These are phyloP conservation scores for Delonix regia DNA, from an alignment of 306 rosid species.

Conservation along the genomic window DNA sequence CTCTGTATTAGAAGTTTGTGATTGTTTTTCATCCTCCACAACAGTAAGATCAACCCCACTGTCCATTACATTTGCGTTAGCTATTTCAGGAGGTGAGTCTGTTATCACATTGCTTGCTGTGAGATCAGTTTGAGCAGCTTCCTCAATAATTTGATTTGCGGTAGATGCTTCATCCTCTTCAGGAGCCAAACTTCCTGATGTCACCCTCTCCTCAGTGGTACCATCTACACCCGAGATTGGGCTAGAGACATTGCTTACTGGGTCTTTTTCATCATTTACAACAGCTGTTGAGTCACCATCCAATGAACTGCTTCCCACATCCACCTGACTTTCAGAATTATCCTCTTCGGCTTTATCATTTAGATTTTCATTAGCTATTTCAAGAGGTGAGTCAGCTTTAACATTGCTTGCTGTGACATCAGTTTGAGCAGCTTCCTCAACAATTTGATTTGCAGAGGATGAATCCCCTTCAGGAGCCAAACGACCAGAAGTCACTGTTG, in stretches of 20 bases:
- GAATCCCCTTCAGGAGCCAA: slow-evolving; percentile 42
- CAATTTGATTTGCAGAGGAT: slow-evolving; percentile 27
- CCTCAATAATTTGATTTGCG: slow-evolving; percentile 38
- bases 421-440: slow-evolving; percentile 46
- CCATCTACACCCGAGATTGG: background rate
- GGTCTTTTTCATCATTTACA: slow-evolving; percentile 42
- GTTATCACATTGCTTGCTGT: slow-evolving; percentile 41
- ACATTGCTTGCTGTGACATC: slow-evolving; percentile 45
- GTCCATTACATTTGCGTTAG: slow-evolving; percentile 43
- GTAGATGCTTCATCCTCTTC: slow-evolving; percentile 42
- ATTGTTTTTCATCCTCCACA: slow-evolving; percentile 47
- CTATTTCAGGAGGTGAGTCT: slow-evolving; percentile 46
- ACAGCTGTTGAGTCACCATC: slow-evolving; percentile 7
- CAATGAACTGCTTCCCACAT: background rate
- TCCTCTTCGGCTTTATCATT: background rate
- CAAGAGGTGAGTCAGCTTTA: slow-evolving; percentile 43
- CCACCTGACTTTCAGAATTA: slow-evolving; percentile 39
- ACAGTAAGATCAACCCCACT: slow-evolving; percentile 44
- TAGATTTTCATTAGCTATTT: slow-evolving; percentile 47
- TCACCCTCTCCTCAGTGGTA: slow-evolving; percentile 24
- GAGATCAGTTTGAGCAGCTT: slow-evolving; percentile 44
- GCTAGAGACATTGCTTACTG: slow-evolving; percentile 3
- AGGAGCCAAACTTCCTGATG: slow-evolving; percentile 43
- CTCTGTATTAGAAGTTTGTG: slow-evolving; percentile 42
- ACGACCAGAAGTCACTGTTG: slow-evolving; percentile 43